These are phyloP conservation scores for Rutidosis leptorrhynchoides DNA, from an alignment of 129 eudicot species.

Conservation along the genomic window DNA sequence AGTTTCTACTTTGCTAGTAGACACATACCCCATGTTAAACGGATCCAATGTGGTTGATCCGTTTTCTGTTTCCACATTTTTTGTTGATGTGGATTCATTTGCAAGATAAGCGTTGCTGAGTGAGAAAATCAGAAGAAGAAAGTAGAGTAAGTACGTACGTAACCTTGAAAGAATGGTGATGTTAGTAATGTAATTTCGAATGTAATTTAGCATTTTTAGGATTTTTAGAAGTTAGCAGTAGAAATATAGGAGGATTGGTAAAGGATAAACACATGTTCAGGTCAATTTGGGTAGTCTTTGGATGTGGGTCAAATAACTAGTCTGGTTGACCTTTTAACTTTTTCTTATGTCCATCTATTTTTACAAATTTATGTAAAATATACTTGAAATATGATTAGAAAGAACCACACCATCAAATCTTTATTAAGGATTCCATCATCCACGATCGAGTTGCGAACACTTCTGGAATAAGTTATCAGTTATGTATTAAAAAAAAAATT, in stretches of 20 bases:
- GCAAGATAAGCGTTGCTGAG: slow-evolving; percentile 35
- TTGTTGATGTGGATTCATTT: slow-evolving; percentile 19
- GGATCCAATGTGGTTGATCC: slow-evolving; percentile 6
- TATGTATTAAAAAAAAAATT: too few relatives aligned
- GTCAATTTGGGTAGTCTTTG: background rate
- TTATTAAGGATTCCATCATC: too few relatives aligned
- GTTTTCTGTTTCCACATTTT: slow-evolving; percentile 22
- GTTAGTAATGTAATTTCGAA: background rate
- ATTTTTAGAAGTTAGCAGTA: background rate
- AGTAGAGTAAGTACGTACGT: background rate
- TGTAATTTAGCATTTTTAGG: background rate
- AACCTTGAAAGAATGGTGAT: background rate
- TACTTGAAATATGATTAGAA: background rate
- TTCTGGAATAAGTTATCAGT: too few relatives aligned
- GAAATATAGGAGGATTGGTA: background rate
- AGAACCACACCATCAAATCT: background rate
- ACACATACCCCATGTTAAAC: slow-evolving; percentile 5
- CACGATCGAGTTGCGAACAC: too few relatives aligned
- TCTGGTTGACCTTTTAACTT: background rate
- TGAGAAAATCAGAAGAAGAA: slow-evolving; percentile 7
- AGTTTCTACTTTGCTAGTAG: slow-evolving; percentile 29
- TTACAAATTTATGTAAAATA: background rate
- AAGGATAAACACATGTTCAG: background rate
- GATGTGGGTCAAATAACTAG: background rate
- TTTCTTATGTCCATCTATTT: background rate